Evolutionary conservation across 176 grass and related monocot genomes (phyloP).

Genomic region (Oryza glaberrima): DNA sequence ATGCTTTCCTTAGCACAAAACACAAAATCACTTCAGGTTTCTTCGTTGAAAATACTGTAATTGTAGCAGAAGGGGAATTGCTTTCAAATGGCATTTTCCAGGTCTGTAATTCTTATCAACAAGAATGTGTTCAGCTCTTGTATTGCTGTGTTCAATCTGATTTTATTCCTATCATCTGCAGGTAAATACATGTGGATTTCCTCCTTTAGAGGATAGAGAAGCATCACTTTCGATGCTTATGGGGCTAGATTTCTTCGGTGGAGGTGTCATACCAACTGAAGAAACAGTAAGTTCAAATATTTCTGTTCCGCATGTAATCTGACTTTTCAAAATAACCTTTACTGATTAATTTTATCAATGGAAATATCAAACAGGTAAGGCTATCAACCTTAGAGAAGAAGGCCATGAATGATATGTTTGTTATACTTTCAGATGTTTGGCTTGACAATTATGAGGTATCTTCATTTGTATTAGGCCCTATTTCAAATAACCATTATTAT

Average conservation of each 20-base stretch:
- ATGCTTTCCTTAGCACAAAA: conserved; percentile 64
- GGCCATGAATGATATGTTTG: conserved; percentile 96
- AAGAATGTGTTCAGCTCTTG: conserved; percentile 5
- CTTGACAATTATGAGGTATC: conserved; percentile 88
- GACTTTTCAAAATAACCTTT: background rate
- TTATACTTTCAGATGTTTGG: conserved; percentile 95
- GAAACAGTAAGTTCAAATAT: conserved; percentile 65
- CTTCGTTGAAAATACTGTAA: conserved; percentile 89
- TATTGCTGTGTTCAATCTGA: conserved; percentile 3
- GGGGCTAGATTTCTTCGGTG: conserved; percentile 98
- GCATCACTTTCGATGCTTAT: conserved; percentile 67
- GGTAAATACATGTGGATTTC: conserved; percentile 99
- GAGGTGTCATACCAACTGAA: conserved; percentile 78
- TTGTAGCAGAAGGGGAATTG: conserved; percentile 89
- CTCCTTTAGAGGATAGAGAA: conserved; percentile 89
- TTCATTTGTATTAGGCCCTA: conserved; percentile 38
- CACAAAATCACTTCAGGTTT: conserved; percentile 97
- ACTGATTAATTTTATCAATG: conserved; percentile 39
- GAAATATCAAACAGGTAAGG: conserved; percentile 61
- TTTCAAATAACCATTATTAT: conserved; percentile 25
- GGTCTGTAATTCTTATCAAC: conserved; percentile 43
- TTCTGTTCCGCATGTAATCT: background rate
- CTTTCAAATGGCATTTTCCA: conserved; percentile 87
- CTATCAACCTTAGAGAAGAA: conserved; percentile 79
- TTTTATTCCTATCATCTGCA: conserved; percentile 46